phyloP scores from a whole-genome alignment of 345 rosid genomes.

The Murraya paniculata region DNA sequence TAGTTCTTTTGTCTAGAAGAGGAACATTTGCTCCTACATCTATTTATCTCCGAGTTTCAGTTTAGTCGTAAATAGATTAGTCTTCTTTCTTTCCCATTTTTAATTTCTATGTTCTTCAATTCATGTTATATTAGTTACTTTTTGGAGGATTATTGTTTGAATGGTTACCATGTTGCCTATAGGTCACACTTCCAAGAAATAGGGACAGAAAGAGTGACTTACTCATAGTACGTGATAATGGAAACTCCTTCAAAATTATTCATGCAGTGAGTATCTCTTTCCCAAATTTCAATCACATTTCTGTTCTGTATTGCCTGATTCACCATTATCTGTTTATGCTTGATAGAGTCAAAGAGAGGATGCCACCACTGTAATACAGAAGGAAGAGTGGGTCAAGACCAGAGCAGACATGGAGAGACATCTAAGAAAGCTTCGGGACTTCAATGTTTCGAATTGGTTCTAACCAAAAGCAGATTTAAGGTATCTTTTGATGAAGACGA shows the following conservation, averaged over 20 bases:
- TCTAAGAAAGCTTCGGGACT: conserved; percentile 85
- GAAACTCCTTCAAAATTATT: conserved; percentile 74
- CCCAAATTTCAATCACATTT: background rate
- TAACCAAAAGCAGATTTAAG: conserved; percentile 14
- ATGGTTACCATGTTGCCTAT: conserved; percentile 3
- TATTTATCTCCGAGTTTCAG: background rate
- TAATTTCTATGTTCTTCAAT: background rate
- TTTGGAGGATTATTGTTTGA: background rate
- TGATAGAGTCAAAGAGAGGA: conserved; percentile 64
- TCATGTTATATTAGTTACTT: background rate
- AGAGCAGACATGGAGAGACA: conserved; percentile 89
- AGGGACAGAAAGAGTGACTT: conserved; percentile 81
- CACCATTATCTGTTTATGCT: background rate
- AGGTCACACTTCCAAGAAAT: conserved; percentile 82
- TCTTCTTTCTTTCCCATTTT: background rate
- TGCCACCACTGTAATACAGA: conserved; percentile 74
- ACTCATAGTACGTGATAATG: conserved; percentile 79
- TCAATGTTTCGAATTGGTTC: conserved; percentile 82
- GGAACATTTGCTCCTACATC: background rate
- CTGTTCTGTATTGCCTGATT: background rate
- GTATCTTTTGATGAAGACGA: background rate
- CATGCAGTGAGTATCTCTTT: conserved; percentile 42
- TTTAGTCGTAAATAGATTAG: background rate
- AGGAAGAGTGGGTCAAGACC: conserved; percentile 78
- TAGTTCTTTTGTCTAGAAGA: background rate